Evolutionary conservation across 768 basidiomycete species (phyloP).

Genomic region (Steccherinum ochraceum): DNA sequence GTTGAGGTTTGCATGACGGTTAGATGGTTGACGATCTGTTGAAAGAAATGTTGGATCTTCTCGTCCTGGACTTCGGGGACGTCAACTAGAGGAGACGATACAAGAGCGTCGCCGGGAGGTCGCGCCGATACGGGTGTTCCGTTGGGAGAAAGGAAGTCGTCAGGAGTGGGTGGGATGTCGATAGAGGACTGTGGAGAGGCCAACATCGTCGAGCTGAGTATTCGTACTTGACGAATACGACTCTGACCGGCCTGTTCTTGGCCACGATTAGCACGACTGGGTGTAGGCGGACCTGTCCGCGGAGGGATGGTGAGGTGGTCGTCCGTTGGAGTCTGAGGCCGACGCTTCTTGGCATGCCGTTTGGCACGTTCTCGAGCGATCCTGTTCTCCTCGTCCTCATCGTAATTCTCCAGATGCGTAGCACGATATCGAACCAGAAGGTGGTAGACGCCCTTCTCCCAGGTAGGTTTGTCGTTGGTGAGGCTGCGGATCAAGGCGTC

Average conservation of each 20-base stretch:
- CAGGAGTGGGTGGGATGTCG: slow-evolving; percentile 1
- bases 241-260: slow-evolving; percentile 11
- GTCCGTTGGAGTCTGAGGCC: slow-evolving; percentile 7
- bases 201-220: neutral
- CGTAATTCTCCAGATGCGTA: slow-evolving; percentile 65
- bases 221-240: slow-evolving; percentile 12
- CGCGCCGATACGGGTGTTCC: neutral
- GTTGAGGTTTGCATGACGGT: slow-evolving; percentile 65
- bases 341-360: slow-evolving; percentile 19
- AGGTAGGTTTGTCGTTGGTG: slow-evolving; percentile 61
- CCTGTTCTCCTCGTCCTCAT: slow-evolving; percentile 53
- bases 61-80: slow-evolving; percentile 71
- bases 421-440: slow-evolving; percentile 81
- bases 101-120: neutral
- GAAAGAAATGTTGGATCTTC: slow-evolving; percentile 77
- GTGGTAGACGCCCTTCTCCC: slow-evolving; percentile 96
- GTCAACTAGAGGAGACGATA: slow-evolving; percentile 33
- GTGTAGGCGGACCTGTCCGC: slow-evolving; percentile 56
- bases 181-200: neutral
- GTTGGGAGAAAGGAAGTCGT: slow-evolving; percentile 3
- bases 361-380: slow-evolving; percentile 28
- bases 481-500: slow-evolving; percentile 67
- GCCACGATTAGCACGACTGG: slow-evolving; percentile 43
- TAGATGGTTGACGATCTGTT: slow-evolving; percentile 78
- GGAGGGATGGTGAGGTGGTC: slow-evolving; percentile 33